These are phyloP conservation scores for Aspergillus pseudonomiae DNA, from an alignment of 2,329 filamentous ascomycete species.

Conservation along the genomic window DNA sequence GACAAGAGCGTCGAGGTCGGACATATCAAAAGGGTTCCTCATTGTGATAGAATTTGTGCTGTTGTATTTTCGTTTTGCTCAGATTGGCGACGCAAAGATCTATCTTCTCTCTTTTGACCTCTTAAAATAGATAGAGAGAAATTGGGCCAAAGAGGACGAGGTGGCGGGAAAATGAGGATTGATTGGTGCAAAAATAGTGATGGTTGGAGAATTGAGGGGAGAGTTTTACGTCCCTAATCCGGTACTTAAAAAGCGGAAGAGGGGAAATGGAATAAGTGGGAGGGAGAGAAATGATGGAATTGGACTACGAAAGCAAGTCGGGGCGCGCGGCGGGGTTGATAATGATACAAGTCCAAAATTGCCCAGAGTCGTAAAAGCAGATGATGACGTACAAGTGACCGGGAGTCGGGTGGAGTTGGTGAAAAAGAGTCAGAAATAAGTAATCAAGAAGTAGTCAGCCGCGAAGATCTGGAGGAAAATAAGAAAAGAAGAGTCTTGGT, in stretches of 20 bases:
- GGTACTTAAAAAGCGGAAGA: constrained; percentile 18
- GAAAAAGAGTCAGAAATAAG: background rate
- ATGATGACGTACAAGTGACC: constrained; percentile 13
- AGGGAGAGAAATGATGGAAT: constrained; percentile 13
- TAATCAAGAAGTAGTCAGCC: background rate
- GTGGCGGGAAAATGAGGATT: constrained; percentile 8
- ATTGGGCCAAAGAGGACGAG: constrained; percentile 1
- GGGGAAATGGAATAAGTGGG: constrained; percentile 6
- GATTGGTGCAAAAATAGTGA: constrained; percentile 6
- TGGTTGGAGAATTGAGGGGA: constrained; percentile 6
- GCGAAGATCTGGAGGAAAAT: background rate
- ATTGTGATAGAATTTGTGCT: constrained; percentile 15
- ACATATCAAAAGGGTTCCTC: constrained; percentile 39
- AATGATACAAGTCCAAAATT: constrained; percentile 3
- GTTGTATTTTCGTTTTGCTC: too few species aligned
- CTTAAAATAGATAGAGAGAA: constrained; percentile 1
- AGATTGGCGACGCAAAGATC: background rate
- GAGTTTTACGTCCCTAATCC: constrained; percentile 23
- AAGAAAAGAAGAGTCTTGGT: background rate
- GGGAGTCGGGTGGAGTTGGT: background rate
- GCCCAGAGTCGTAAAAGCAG: background rate
- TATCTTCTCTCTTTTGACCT: constrained; percentile 8
- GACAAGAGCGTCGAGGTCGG: constrained; percentile 26
- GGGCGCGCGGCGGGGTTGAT: constrained; percentile 5
- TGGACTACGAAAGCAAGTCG: constrained; percentile 11